Percentiles rank a stretch among this genome's conserved stretches.
Evolutionary conservation across 768 basidiomycete genomes (phyloP).

Genomic region (Amyloporia xantha): DNA sequence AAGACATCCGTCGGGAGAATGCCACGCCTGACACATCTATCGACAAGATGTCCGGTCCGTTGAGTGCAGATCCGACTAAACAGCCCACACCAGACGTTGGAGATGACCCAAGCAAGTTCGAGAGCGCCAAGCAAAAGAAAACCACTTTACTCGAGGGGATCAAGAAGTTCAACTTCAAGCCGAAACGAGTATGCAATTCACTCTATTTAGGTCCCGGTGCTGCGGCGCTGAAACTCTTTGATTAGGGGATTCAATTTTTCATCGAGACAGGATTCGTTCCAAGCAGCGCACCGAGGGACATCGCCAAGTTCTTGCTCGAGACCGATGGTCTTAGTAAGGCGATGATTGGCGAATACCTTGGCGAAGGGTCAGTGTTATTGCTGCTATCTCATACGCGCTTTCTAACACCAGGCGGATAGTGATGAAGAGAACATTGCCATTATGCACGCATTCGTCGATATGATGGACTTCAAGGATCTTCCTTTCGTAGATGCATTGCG

Average conservation of each 20-base stretch:
- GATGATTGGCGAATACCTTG: constrained; percentile 97
- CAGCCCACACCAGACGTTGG: constrained; percentile 69
- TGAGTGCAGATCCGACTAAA: constrained; percentile 49
- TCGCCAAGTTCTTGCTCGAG: constrained; percentile 78
- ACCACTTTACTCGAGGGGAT: constrained; percentile 92
- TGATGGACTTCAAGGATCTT: constrained; percentile 77
- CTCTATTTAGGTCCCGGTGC: background rate
- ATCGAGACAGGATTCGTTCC: constrained; percentile 83
- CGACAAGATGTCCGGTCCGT: constrained; percentile 41
- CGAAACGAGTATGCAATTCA: constrained; percentile 68
- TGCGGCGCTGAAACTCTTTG: background rate
- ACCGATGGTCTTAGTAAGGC: constrained; percentile 93
- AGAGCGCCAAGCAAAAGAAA: constrained; percentile 95
- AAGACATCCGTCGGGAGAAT: constrained; percentile 48
- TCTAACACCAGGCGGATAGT: constrained; percentile 32
- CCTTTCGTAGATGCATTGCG: constrained; percentile 88
- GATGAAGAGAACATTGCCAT: constrained; percentile 84
- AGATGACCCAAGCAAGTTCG: constrained; percentile 92
- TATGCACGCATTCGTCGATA: constrained; percentile 97
- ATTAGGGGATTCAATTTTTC: constrained; percentile 83
- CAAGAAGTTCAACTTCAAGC: constrained; percentile 97
- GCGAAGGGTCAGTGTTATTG: constrained; percentile 72
- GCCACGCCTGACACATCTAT: constrained; percentile 50
- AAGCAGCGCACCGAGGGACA: constrained; percentile 60
- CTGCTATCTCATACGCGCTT: background rate